Base-by-base conservation (phyloP, 257 asterid species). In the Solanum pennellii region DNA sequence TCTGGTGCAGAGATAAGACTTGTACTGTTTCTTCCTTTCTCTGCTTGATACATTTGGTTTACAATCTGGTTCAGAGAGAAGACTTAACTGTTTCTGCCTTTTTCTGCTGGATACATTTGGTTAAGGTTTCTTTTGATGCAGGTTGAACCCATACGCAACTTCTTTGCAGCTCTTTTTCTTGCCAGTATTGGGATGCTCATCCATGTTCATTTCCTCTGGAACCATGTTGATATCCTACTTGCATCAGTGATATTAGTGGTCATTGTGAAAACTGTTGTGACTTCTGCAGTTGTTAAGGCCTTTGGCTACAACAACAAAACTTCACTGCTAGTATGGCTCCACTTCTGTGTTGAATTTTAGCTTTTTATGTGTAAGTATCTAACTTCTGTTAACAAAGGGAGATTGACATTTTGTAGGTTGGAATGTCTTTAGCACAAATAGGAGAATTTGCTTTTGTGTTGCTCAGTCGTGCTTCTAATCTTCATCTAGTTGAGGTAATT, bases 111-210 rank as follows among this genome's bases (percentile, higher is more conserved):
- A 47, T 45, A 56, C 76, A 83, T 92, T 80, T 90, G 88, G 86
- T 87, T 83, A 83, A 86, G 33, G 69, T 87, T 91, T 89, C 42
- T 69, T 49, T 68, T 88, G 74, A 41, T 88, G 83, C 95, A 97
- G 99, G 99, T 97, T 85, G 99, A 97, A 89, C 99, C 99, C 76
- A 95, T 96, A 66, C 97, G 99, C 59, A 97, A 97, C 92, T 91
- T 97, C 93, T 97, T 96, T 91, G 99, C 99, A 21, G 99, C 99
- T 87, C 98, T 97, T 91, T 97, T 97, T 92, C 94, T 97, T 86
- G 94, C 99, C 87, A 97, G 99, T 92, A 97, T 96, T 44, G 99
- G 99, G 93, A 96, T 97, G 99, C 95, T 97, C 93, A 97, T 97
- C 91, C 98, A 95, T 83, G 98, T 95, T 90, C 98, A 96, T 89